Percentiles rank a stretch among this genome's conserved stretches.
These are phyloP conservation scores for Scheffersomyces titani DNA, from an alignment of 1,139 yeast genomes.

Conservation along the genomic window DNA sequence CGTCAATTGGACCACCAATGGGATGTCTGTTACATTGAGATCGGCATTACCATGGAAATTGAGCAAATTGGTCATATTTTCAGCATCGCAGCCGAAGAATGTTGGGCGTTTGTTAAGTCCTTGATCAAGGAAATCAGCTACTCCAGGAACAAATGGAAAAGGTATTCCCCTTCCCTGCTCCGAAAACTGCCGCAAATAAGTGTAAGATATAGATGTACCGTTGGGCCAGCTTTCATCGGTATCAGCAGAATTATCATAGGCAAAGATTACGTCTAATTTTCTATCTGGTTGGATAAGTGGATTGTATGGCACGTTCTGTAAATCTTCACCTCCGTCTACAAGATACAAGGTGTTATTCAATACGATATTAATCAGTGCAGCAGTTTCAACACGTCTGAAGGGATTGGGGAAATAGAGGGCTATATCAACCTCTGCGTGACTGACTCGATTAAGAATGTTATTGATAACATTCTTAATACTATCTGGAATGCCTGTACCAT, in stretches of 20 bases:
- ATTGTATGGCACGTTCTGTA: slow-evolving; percentile 73
- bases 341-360: slow-evolving; percentile 51
- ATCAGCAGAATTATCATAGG: slow-evolving; percentile 86
- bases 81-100: slow-evolving; percentile 44
- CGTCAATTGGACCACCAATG: slow-evolving; percentile 42
- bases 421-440: slow-evolving; percentile 33
- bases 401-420: slow-evolving; percentile 47
- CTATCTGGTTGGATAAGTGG: slow-evolving; percentile 76
- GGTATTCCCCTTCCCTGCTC: slow-evolving; percentile 42
- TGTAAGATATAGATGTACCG: slow-evolving; percentile 66
- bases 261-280: slow-evolving; percentile 75
- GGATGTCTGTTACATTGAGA: slow-evolving; percentile 36
- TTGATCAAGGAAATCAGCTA: slow-evolving; percentile 26
- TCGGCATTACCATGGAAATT: slow-evolving; percentile 27
- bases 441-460: slow-evolving; percentile 26
- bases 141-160: slow-evolving; percentile 43
- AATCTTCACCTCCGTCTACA: slow-evolving; percentile 92
- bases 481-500: slow-evolving; percentile 17
- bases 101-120: slow-evolving; percentile 34
- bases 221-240: slow-evolving; percentile 71
- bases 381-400: slow-evolving; percentile 22
- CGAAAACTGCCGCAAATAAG: slow-evolving; percentile 52
- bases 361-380: slow-evolving; percentile 22
- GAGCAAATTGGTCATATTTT: slow-evolving; percentile 29
- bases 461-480: slow-evolving; percentile 28